Conservation (phyloP, 2,329 filamentous ascomycete species). For the Pseudocercospora cruenta region DNA sequence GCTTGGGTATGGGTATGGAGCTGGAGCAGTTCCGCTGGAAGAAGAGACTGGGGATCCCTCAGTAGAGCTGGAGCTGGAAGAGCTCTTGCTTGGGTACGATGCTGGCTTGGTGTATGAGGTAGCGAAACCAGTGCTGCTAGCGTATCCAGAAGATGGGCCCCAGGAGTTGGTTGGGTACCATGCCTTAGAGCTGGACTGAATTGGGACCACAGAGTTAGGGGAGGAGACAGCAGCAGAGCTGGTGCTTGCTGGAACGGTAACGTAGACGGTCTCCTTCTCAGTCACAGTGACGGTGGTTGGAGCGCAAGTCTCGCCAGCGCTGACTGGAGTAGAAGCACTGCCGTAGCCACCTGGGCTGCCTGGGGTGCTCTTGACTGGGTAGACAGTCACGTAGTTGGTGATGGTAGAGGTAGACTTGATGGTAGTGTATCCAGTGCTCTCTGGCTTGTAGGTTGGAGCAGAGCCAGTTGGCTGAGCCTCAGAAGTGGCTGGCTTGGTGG, state of each 20-base stretch:
- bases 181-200: slow-evolving; percentile 28
- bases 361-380: slow-evolving; percentile 28
- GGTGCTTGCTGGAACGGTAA: slow-evolving; percentile 29
- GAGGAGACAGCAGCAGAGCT: not conserved
- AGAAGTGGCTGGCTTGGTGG: slow-evolving; percentile 26
- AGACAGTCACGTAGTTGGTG: slow-evolving; percentile 41
- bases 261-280: slow-evolving; percentile 38
- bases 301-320: slow-evolving; percentile 29
- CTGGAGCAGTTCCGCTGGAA: slow-evolving; percentile 5
- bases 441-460: slow-evolving; percentile 4
- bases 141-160: slow-evolving; percentile 17
- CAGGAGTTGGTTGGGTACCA: slow-evolving; percentile 26
- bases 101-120: slow-evolving; percentile 23
- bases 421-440: slow-evolving; percentile 31
- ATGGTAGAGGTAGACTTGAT: slow-evolving; percentile 39
- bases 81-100: slow-evolving; percentile 5
- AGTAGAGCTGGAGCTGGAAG: slow-evolving; percentile 7
- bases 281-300: slow-evolving; percentile 40
- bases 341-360: slow-evolving; percentile 21
- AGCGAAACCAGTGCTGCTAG: slow-evolving; percentile 21
- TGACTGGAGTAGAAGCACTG: slow-evolving; percentile 16
- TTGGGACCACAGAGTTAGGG: slow-evolving; percentile 23
- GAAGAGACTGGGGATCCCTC: slow-evolving; percentile 6
- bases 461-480: slow-evolving; percentile 18
- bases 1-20: slow-evolving; percentile 15